These are phyloP conservation scores for Uncinocarpus reesii DNA, from an alignment of 2,329 filamentous ascomycete species.

Conservation along the genomic window DNA sequence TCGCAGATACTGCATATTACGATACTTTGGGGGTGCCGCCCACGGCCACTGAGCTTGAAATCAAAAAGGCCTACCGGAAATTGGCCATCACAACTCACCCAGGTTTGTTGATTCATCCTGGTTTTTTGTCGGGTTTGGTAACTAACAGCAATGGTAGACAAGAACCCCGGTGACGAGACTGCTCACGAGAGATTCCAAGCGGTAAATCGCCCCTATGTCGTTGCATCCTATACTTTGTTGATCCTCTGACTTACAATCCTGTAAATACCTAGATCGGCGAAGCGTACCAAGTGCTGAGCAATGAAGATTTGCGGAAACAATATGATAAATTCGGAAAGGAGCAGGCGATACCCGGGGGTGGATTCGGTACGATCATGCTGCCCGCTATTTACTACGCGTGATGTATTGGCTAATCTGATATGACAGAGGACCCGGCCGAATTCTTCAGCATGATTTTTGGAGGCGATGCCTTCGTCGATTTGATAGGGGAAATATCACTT, in stretches of 20 bases:
- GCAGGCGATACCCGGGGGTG: constrained; percentile 75
- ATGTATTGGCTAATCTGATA: constrained; percentile 13
- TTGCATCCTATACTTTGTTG: not conserved
- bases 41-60: constrained; percentile 79
- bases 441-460: constrained; percentile 99
- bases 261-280: constrained; percentile 50
- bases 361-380: constrained; percentile 54
- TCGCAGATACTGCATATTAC: constrained; percentile 80
- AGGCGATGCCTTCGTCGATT: constrained; percentile 87
- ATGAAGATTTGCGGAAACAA: constrained; percentile 72
- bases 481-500: constrained; percentile 94
- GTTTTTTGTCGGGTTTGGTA: constrained; percentile 12
- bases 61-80: constrained; percentile 95
- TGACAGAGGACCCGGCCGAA: constrained; percentile 71
- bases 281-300: constrained; percentile 69
- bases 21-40: constrained; percentile 76
- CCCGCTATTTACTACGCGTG: not conserved
- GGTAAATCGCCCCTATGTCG: constrained; percentile 47
- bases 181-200: constrained; percentile 91
- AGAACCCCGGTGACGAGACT: constrained; percentile 92
- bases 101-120: constrained; percentile 41
- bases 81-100: constrained; percentile 89
- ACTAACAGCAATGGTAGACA: constrained; percentile 50
- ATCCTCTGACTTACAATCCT: constrained; percentile 17
- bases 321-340: constrained; percentile 99